phyloP scores from a whole-genome alignment of 1,284 basidiomycete genomes.

The Boletus hoseneyae region DNA sequence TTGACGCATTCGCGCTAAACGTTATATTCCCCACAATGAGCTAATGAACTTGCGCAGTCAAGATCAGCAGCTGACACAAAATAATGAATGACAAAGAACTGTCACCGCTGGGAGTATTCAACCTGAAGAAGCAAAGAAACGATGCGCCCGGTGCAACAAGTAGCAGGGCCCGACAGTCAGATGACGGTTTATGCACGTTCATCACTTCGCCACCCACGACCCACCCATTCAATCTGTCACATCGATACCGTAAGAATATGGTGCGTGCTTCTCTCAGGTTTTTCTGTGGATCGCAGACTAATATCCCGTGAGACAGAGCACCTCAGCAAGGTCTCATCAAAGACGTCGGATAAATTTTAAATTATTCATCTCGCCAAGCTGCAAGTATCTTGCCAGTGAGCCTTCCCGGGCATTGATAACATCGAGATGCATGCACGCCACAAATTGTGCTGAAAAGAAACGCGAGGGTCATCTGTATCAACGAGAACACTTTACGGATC shows the following conservation, averaged over 20 bases:
- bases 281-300: constrained; percentile 4
- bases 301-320: constrained; percentile 13
- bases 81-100: neutral
- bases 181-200: constrained; percentile 5
- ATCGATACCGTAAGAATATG: constrained; percentile 11
- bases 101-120: constrained; percentile 1
- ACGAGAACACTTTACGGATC: constrained; percentile 8
- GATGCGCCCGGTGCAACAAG: neutral
- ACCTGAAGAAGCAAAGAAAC: neutral
- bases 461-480: neutral
- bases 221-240: constrained; percentile 9
- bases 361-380: constrained; percentile 13
- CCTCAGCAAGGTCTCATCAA: neutral
- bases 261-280: neutral
- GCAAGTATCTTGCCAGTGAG: neutral
- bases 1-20: constrained; percentile 16
- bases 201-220: constrained; percentile 8
- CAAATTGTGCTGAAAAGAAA: constrained; percentile 1
- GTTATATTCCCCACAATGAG: constrained; percentile 28
- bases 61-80: constrained; percentile 12
- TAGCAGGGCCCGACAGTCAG: constrained; percentile 4
- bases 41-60: constrained; percentile 16
- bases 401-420: constrained; percentile 1
- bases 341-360: constrained; percentile 9
- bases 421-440: constrained; percentile 8